Evolutionary conservation across 2,329 filamentous ascomycete genomes (phyloP).

Genomic region (Colletotrichum musae): DNA sequence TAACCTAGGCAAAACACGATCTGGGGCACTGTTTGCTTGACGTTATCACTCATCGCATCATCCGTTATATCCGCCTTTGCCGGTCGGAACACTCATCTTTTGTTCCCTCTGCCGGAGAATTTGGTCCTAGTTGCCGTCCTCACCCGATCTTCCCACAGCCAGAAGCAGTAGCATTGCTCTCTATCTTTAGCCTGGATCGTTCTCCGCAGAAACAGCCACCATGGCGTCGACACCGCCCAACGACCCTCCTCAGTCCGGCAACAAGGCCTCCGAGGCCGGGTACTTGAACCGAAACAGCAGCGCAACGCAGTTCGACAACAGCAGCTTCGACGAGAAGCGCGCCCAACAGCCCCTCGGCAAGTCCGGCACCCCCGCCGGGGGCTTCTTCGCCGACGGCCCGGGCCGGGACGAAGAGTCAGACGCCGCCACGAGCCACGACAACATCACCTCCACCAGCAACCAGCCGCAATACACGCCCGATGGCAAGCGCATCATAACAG

Average conservation of each 20-base stretch:
- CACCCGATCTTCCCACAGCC: neutral
- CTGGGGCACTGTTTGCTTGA: neutral
- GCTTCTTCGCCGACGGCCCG: conserved; percentile 27
- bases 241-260: neutral
- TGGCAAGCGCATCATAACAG: conserved; percentile 59
- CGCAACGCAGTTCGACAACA: conserved; percentile 16
- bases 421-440: neutral
- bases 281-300: conserved; percentile 25
- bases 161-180: neutral
- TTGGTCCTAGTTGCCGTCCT: neutral
- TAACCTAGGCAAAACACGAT: neutral
- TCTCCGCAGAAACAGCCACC: neutral
- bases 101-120: neutral
- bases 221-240: conserved; percentile 14
- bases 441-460: conserved; percentile 18
- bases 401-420: conserved; percentile 33
- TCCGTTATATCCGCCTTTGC: neutral
- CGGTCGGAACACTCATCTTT: neutral
- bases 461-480: conserved; percentile 38
- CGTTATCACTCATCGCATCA: neutral
- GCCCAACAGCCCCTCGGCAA: neutral
- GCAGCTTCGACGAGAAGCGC: conserved; percentile 24
- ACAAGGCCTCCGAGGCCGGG: neutral
- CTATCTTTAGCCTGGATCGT: neutral
- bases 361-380: neutral